Percentiles rank a stretch among this genome's conserved stretches.
These are phyloP conservation scores for Licmophora abbreviata DNA, from an alignment of 108 stramenopile species.

Conservation along the genomic window DNA sequence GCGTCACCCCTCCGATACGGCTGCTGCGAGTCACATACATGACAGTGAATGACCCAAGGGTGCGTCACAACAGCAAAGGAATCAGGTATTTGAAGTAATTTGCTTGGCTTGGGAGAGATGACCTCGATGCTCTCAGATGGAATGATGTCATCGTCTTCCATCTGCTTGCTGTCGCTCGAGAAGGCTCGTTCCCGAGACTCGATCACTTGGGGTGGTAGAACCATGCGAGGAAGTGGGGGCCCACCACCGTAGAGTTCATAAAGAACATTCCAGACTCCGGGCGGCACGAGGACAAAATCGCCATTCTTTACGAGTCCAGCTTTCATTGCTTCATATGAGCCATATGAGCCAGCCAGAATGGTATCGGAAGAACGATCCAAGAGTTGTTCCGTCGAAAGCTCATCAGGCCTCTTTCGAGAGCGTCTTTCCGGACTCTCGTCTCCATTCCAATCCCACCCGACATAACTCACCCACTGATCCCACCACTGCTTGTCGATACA, in stretches of 20 bases:
- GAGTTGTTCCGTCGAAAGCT: constrained; percentile 54
- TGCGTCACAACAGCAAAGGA: constrained; percentile 57
- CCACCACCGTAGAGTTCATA: constrained; percentile 85
- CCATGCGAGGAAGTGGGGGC: constrained; percentile 81
- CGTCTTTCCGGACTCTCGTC: not conserved
- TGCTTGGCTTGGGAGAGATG: not conserved
- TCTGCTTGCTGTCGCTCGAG: constrained; percentile 12
- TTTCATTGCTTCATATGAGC: constrained; percentile 75
- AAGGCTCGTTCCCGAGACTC: constrained; percentile 4
- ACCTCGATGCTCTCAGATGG: not conserved
- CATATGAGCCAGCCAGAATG: constrained; percentile 47
- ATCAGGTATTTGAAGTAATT: constrained; percentile 41
- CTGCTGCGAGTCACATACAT: constrained; percentile 75
- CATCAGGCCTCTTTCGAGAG: constrained; percentile 39
- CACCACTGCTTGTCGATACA: constrained; percentile 78
- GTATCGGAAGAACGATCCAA: constrained; percentile 49
- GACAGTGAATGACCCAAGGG: constrained; percentile 76
- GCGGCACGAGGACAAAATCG: constrained; percentile 72
- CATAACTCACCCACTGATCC: constrained; percentile 64
- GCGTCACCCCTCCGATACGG: constrained; percentile 76
- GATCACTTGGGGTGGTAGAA: constrained; percentile 13
- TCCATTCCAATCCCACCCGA: constrained; percentile 52
- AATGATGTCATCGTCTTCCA: constrained; percentile 9
- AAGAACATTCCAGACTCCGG: constrained; percentile 79
- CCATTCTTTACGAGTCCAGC: constrained; percentile 14